Base-by-base conservation (phyloP, 495 filamentous ascomycete genomes). In the Aspergillus wentii region DNA sequence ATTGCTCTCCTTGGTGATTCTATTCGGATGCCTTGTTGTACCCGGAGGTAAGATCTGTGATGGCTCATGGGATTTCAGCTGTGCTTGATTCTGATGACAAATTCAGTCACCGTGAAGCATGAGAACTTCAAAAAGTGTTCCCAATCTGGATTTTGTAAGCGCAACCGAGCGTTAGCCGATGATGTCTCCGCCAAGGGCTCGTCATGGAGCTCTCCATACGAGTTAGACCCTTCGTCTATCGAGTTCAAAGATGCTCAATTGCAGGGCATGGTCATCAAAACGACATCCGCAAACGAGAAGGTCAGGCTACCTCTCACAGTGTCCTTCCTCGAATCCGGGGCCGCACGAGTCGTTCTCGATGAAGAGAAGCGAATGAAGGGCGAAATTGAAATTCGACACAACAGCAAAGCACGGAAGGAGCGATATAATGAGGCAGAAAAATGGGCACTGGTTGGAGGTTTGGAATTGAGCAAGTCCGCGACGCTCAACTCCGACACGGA, bases 131-230 rank as follows among this genome's bases (percentile, higher is more conserved):
- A 97, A 54, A 95, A 81, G 43, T 98, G 92, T 67, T 65, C 77
- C 25, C 92, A 98, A 59, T 89, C 90, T 0, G 92, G 92, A 39
- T 98, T 97, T 71, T 97, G 94, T 63, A 87, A 85, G 55, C 88
- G 92, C 40, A 96, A 95, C 61, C 81, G 91, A 56, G 85, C 79
- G 18, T 86, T 82, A 54, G 94, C 94, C 43, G 89, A 97, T 57
- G 70, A 77, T 36, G 88, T 76, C 38, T 62, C 75, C 26, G 65
- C 76, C 20, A 52, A 72, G 21, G 79, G 77, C 33, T 70, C 77
- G 27, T 69, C 74, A 13, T 95, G 88, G 88, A 64, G 65, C 40
- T 82, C 88, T 11, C 89, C 90, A 1, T 98, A 96, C 62, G 75
- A 75, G 49, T 77, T 97, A 33, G 71, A 81, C 26, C 62, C 80